Evolutionary conservation across 192 early-diverging fungal genomes (phyloP), one percentile per base, ranked within the genome.

Genomic region (Umbelopsis vinacea): DNA sequence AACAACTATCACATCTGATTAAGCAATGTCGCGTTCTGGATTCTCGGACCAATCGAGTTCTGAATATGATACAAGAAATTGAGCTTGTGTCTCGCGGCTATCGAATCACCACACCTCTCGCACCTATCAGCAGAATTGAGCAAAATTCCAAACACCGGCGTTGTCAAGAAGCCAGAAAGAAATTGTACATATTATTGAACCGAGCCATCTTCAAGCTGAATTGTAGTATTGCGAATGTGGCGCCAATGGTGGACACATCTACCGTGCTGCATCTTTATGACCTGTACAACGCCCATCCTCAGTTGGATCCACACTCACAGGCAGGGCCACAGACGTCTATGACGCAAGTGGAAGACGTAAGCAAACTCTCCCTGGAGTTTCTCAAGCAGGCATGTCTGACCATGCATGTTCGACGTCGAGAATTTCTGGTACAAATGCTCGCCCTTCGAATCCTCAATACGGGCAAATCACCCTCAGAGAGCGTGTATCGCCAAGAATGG

Each of bases 81-180:
- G 88, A 89, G 52, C 81, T 89, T 1, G 86, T 89, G 10, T 85
- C 88, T 10, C 79, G 88, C 43, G 88, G 88, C 8, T 89, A 89
- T 54, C 76, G 86, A 57, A 72, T 89, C 23, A 85, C 87, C 0
- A 85, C 84, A 1, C 88, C 87, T 2, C 82, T 88, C 1, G 79
- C 87, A 11, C 88, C 88, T 3, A 87, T 88, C 24, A 82, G 85
- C 21, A 82, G 88, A n/a, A 89, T 89, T 21, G 88, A 89, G 60
- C 86, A 88, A 55, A 79, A 73, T 23, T 82, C 80, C 2, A 85
- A 85, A 21, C 74, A 74, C 24, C 82, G 84, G n/a, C 78, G 83
- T 21, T 89, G 88, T 66, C 71, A 76, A 26, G 70, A 73, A 14
- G 71, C 88, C 8, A 81, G 88, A n/a, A 76, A 78, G 10, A 77